A percentile compares a stretch with the other conserved stretches of the same genome.
Evolutionary conservation across 1,284 basidiomycete species (phyloP).

Genomic region (Acaromyces ingoldii): DNA sequence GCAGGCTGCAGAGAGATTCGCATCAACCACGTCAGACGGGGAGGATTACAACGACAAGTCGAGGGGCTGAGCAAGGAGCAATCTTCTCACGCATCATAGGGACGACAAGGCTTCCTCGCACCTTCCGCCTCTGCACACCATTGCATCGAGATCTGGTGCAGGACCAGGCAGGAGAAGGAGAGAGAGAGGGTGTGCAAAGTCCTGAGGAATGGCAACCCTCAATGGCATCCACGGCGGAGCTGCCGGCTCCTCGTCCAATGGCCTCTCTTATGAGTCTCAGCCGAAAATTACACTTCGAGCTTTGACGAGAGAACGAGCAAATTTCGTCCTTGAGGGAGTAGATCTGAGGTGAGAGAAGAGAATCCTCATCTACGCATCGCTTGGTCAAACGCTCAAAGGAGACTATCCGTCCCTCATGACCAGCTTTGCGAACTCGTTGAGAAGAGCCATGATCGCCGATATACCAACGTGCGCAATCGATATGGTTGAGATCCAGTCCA

Average conservation of each 20-base stretch:
- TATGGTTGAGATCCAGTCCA: constrained; percentile 85
- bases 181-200: too few relatives aligned
- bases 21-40: too few relatives aligned
- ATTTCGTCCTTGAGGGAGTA: constrained; percentile 45
- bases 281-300: constrained; percentile 3
- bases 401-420: not conserved
- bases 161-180: too few relatives aligned
- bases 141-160: too few relatives aligned
- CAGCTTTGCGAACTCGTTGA: constrained; percentile 47
- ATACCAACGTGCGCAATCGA: constrained; percentile 66
- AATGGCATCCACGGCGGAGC: constrained; percentile 1
- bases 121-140: too few relatives aligned
- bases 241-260: constrained; percentile 1
- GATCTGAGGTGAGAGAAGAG: constrained; percentile 27
- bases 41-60: too few relatives aligned
- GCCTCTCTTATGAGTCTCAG: not conserved
- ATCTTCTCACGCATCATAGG: too few relatives aligned
- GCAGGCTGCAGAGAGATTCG: too few relatives aligned
- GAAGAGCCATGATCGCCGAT: constrained; percentile 48
- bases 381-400: not conserved
- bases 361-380: not conserved
- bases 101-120: too few relatives aligned
- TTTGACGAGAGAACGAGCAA: not conserved
- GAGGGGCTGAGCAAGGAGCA: too few relatives aligned
- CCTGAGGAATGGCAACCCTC: constrained; percentile 1